Evolutionary conservation across 495 filamentous ascomycete genomes (phyloP), one percentile per base, ranked within the genome.

Genomic region (Neurospora tetraspora): DNA sequence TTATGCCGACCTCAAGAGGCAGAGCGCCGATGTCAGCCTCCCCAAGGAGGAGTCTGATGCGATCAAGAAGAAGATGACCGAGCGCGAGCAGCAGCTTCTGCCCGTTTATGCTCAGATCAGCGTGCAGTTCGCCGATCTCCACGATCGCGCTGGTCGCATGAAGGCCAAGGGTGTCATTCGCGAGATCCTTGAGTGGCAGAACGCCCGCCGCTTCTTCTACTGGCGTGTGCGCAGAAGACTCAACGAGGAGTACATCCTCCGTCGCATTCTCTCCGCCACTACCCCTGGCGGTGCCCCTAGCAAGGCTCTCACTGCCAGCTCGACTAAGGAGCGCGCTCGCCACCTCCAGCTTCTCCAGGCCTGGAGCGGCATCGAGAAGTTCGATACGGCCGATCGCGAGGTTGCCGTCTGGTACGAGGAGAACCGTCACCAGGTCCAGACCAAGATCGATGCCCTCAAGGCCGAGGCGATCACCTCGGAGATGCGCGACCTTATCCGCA

Each of bases 201-300:
- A 97, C 74, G 91, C 95, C 68, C 91, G 96, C 75, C 93, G 96
- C 79, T 99, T 97, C 92, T 98, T 99, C 89, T 99, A 98, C 90
- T 99, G 96, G 96, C 94, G 96, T 86, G 91, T 97, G 71, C 95
- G 96, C 81, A 93, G 96, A 81, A 89, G 96, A 83, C 86, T 99
- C 77, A 97, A 96, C 83, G 96, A 99, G 84, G 94, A 99, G 83
- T 91, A 93, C 79, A 92, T 98, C 79, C 86, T 98, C 81, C 95
- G 93, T 84, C 91, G 92, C 81, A 92, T 98, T 89, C 83, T 89
- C 31, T 77, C 85, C 34, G 88, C 91, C 9, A 78, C 83, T 20
- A 77, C 79, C 39, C 47, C 81, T 71, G 73, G 75, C 23, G 75
- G 78, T 53, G 45, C 71, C 72, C 42, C 79, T 74, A 71, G 68